phyloP scores from a whole-genome alignment of 2,329 filamentous ascomycete species.

The Phyllosticta citribraziliensis region DNA sequence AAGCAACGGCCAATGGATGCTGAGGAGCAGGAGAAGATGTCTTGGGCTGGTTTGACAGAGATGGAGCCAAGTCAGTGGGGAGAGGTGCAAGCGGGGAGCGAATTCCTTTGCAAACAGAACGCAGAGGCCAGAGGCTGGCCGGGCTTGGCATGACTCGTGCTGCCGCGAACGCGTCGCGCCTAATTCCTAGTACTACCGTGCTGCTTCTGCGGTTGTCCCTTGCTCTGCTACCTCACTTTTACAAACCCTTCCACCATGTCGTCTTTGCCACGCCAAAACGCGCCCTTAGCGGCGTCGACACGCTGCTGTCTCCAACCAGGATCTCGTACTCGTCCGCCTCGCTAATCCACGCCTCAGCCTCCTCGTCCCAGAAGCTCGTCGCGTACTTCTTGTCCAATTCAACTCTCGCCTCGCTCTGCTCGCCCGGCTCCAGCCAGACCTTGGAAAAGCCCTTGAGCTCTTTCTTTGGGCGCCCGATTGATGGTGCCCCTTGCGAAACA shows the following conservation, averaged over 20 bases:
- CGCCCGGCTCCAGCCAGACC: constrained; percentile 47
- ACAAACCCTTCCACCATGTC: constrained; percentile 59
- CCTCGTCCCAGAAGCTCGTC: constrained; percentile 62
- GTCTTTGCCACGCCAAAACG: constrained; percentile 51
- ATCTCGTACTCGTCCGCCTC: constrained; percentile 58
- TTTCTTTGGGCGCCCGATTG: constrained; percentile 53
- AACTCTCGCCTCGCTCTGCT: constrained; percentile 49
- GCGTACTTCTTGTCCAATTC: constrained; percentile 53
- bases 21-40: neutral
- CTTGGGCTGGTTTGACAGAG: neutral
- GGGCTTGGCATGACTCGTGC: neutral
- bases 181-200: neutral
- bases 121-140: neutral
- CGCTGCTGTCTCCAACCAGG: constrained; percentile 50
- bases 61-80: neutral
- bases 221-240: constrained; percentile 4
- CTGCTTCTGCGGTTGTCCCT: neutral
- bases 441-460: constrained; percentile 61
- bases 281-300: constrained; percentile 39
- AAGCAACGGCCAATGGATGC: neutral
- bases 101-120: neutral
- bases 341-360: constrained; percentile 52
- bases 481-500: constrained; percentile 45
- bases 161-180: neutral
- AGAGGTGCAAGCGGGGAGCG: neutral